Base-by-base conservation (phyloP, 2,329 filamentous ascomycete genomes). In the Colletotrichum truncatum region DNA sequence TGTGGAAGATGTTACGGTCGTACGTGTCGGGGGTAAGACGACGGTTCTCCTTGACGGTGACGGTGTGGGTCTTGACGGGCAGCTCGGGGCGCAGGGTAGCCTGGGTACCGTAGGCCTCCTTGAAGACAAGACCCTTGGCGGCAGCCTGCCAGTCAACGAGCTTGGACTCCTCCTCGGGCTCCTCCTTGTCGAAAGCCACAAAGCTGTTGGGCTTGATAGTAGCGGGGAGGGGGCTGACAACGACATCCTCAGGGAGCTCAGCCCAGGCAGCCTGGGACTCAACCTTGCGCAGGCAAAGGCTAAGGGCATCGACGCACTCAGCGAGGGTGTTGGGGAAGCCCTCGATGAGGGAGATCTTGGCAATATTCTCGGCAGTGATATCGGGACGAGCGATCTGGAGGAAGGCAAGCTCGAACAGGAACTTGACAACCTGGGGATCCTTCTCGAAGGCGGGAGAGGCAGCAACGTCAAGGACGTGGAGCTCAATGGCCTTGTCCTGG, bases 1-100 rank as follows among this genome's bases (percentile, higher is more conserved):
- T 98, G 82, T 99, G 96, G 91, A 99, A 99, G 80, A 99, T 98
- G 85, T 99, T 98, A 72, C 96, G 93, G 79, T 98, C 94, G 76
- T 99, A 99, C 30, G 90, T 91, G 23, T 80, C 73, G 3, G 96
- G 96, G 0, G 96, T 99, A 59, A 99, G 87, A 69, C 96, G 90
- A 67, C 96, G 93, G 82, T 97, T 98, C 84, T 98, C 96, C 84
- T 97, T 93, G 78, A 99, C 94, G 58, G 89, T 91, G 57, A 98
- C 91, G 41, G 93, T 93, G 73, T 87, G 90, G 2, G 95, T 98
- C 87, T 95, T 94, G 74, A 93, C 89, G 9, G 91, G 82, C 58
- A 97, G 84, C 73, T 99, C 96, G 10, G 96, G 96, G 57, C 96
- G 92, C 39, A 99, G 88, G 56, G 82, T 82, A 68, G 84, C 84